These are phyloP conservation scores for Pythium biforme DNA, from an alignment of 352 stramenopile genomes.

Conservation along the genomic window DNA sequence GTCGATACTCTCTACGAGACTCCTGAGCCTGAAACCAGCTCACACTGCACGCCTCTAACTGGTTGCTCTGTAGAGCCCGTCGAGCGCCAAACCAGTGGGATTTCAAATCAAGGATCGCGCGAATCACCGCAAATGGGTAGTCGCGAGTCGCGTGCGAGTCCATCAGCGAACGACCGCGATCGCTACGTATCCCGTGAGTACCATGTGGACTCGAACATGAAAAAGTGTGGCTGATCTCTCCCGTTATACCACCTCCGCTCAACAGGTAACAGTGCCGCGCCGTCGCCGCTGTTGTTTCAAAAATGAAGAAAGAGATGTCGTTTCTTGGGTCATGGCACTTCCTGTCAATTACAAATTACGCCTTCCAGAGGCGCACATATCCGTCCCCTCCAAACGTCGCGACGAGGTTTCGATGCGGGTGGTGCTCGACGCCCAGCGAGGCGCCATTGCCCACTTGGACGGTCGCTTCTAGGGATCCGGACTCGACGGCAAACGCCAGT, in stretches of 20 bases:
- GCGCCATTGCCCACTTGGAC: slow-evolving; percentile 85
- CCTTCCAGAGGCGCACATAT: slow-evolving; percentile 83
- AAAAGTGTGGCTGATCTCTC: no score
- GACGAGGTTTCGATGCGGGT: slow-evolving; percentile 88
- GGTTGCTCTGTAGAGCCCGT: no score
- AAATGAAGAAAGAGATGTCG: slow-evolving; percentile 28
- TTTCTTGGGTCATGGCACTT: no score
- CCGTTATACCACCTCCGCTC: no score
- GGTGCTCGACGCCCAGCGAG: slow-evolving; percentile 78
- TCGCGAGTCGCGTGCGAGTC: neutral
- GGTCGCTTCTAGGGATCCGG: slow-evolving; percentile 58
- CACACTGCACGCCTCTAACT: neutral
- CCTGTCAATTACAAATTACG: slow-evolving; percentile 43
- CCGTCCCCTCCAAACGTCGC: slow-evolving; percentile 87
- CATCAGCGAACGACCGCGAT: neutral
- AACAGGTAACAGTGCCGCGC: slow-evolving; percentile 20
- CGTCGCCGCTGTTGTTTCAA: slow-evolving; percentile 42
- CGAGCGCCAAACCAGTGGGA: no score
- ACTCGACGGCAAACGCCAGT: slow-evolving; percentile 61
- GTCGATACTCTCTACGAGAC: neutral
- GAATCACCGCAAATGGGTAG: neutral
- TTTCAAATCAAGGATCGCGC: no score
- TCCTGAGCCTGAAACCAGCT: neutral
- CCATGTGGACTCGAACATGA: no score
- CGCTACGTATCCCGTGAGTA: neutral